Evolutionary conservation across 495 filamentous ascomycete genomes (phyloP).

Genomic region (Hypoxylon rickii): DNA sequence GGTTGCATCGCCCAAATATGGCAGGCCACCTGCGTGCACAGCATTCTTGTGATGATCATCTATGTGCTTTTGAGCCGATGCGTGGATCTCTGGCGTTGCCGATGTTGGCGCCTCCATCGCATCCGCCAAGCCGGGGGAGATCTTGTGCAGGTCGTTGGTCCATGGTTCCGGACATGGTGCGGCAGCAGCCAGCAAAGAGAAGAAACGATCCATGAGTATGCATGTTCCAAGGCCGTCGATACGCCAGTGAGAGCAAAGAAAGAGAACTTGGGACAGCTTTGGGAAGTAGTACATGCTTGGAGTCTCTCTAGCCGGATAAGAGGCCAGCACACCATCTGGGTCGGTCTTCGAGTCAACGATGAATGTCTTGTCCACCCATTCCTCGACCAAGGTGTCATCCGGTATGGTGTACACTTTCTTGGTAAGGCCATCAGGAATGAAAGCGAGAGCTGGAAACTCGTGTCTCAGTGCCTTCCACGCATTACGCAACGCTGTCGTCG

Average conservation of each 20-base stretch:
- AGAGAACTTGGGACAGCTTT: slow-evolving; percentile 10
- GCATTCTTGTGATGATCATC: slow-evolving; percentile 20
- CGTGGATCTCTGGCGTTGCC: slow-evolving; percentile 11
- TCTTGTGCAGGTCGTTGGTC: slow-evolving; percentile 8
- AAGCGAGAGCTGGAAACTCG: slow-evolving; percentile 1
- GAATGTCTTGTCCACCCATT: slow-evolving; percentile 7
- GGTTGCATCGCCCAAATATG: slow-evolving; percentile 22
- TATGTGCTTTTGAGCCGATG: slow-evolving; percentile 11
- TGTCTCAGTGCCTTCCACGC: slow-evolving; percentile 7
- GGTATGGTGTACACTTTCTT: slow-evolving; percentile 2
- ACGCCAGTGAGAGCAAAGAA: slow-evolving; percentile 33
- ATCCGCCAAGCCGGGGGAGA: slow-evolving; percentile 30
- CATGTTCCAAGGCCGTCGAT: slow-evolving; percentile 30
- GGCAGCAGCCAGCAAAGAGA: slow-evolving; percentile 10
- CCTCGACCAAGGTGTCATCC: background rate
- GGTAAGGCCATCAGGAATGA: background rate
- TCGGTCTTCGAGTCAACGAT: background rate
- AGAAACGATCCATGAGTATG: slow-evolving; percentile 31
- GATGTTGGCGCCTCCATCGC: slow-evolving; percentile 7
- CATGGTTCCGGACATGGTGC: background rate
- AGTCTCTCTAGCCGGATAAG: background rate
- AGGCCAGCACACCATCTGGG: slow-evolving; percentile 3
- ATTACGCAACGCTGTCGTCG: background rate
- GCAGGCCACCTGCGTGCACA: slow-evolving; percentile 19
- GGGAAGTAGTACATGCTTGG: slow-evolving; percentile 16